Percentiles rank a stretch among this genome's conserved stretches.
Conservation (phyloP, 2,329 filamentous ascomycete species). For the Pestalotiopsis sp. region DNA sequence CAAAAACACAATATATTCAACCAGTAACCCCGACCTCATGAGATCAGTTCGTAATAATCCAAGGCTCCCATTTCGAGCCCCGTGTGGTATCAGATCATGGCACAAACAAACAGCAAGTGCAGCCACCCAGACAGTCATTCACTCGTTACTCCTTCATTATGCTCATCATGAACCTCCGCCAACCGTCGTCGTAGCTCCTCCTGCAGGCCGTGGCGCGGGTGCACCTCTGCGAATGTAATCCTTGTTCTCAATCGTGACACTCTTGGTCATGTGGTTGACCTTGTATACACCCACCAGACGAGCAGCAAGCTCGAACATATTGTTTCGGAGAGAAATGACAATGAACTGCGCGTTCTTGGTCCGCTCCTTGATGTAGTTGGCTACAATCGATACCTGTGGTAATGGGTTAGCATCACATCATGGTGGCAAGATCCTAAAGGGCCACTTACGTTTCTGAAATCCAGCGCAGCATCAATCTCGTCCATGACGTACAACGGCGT, state of each 20-base stretch:
- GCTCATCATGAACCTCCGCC: not conserved
- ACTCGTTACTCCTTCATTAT: slow-evolving; percentile 5
- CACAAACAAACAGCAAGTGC: not conserved
- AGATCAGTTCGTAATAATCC: not conserved
- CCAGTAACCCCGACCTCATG: not conserved
- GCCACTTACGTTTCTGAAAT: slow-evolving; percentile 90
- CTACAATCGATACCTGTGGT: slow-evolving; percentile 86
- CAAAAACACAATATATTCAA: not conserved
- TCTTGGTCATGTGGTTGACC: slow-evolving; percentile 98
- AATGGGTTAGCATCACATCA: not conserved
- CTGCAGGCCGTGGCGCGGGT: slow-evolving; percentile 17
- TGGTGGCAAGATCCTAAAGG: not conserved
- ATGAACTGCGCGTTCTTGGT: slow-evolving; percentile 99
- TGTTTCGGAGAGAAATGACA: slow-evolving; percentile 95
- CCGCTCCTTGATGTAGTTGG: slow-evolving; percentile 97
- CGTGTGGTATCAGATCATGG: not conserved
- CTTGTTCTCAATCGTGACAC: slow-evolving; percentile 83
- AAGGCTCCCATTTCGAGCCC: not conserved
- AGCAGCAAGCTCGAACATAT: slow-evolving; percentile 99
- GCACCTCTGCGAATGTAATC: slow-evolving; percentile 63
- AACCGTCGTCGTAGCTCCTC: slow-evolving; percentile 3
- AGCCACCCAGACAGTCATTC: not conserved
- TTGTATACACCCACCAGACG: slow-evolving; percentile 97
- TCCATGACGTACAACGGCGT: slow-evolving; percentile 99
- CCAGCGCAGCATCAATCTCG: slow-evolving; percentile 96